Conservation (phyloP, 345 rosid species). For the Arabidopsis suecica region DNA sequence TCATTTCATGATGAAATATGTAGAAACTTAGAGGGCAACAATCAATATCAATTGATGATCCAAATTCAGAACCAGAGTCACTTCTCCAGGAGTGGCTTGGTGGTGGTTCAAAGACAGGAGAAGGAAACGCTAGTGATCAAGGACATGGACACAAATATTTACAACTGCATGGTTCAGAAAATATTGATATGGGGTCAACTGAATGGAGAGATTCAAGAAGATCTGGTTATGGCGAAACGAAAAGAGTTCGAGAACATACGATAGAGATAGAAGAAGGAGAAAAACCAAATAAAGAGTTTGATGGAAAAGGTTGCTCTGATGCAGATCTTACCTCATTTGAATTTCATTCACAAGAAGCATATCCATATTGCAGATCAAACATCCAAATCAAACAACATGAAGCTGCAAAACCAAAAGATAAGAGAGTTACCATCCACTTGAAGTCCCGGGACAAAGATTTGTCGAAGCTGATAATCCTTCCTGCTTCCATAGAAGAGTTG, state of each 20-base stretch:
- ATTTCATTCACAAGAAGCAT: constrained; percentile 35
- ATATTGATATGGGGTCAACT: not conserved
- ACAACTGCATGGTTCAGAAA: constrained; percentile 26
- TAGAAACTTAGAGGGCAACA: constrained; percentile 70
- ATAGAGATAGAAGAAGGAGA: constrained; percentile 58
- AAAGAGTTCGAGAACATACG: constrained; percentile 55
- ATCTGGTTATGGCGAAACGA: constrained; percentile 31
- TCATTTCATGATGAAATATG: constrained; percentile 28
- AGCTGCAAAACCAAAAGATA: constrained; percentile 41
- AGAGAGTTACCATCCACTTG: constrained; percentile 83
- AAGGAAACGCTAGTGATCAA: constrained; percentile 41
- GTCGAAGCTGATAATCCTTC: constrained; percentile 75
- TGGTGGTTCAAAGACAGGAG: constrained; percentile 50
- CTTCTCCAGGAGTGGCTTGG: constrained; percentile 49
- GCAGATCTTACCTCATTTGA: constrained; percentile 38
- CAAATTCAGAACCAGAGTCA: constrained; percentile 43
- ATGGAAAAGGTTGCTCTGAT: constrained; percentile 43
- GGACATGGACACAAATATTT: constrained; percentile 34
- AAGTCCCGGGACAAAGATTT: constrained; percentile 45
- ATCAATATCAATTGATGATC: constrained; percentile 47
- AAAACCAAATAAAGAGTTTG: constrained; percentile 21
- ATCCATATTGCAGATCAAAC: constrained; percentile 40
- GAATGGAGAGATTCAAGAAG: constrained; percentile 14
- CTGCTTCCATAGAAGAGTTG: constrained; percentile 76
- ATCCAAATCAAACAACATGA: constrained; percentile 31